These are phyloP conservation scores for Coccomyxa sp. DNA, from an alignment of 139 green algal genomes.

Conservation along the genomic window DNA sequence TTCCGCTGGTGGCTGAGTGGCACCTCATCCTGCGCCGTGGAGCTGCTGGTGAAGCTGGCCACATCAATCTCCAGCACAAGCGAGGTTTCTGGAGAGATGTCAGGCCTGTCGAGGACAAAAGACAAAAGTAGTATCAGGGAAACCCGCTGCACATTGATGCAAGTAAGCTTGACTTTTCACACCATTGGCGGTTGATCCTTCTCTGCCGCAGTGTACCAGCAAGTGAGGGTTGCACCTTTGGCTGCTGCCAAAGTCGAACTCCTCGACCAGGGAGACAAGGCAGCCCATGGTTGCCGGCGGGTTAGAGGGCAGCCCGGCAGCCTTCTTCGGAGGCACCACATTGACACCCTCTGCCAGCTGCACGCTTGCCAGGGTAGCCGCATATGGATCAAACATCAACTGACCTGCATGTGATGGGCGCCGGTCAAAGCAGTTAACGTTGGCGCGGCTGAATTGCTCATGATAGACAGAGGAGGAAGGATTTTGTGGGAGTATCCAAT, in stretches of 20 bases:
- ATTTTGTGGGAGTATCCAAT: background rate
- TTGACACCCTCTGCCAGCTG: conserved; percentile 37
- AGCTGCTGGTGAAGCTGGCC: conserved; percentile 30
- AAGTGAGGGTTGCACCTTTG: background rate
- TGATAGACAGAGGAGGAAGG: background rate
- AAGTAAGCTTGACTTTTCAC: background rate
- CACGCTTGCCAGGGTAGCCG: conserved; percentile 32
- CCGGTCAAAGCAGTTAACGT: background rate
- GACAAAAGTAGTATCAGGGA: too few relatives aligned
- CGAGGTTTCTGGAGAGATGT: conserved; percentile 28
- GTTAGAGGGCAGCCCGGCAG: background rate
- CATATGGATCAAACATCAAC: conserved; percentile 58
- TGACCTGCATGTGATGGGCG: conserved; percentile 22
- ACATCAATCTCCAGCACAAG: conserved; percentile 66
- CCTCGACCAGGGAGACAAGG: conserved; percentile 39
- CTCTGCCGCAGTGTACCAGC: background rate
- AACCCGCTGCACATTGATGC: background rate
- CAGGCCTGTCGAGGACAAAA: background rate
- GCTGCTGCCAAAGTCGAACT: conserved; percentile 9
- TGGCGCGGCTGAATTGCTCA: background rate
- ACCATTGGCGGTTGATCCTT: background rate
- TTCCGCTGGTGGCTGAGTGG: conserved; percentile 42
- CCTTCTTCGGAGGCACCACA: conserved; percentile 19
- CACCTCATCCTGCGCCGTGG: conserved; percentile 20
- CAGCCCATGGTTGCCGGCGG: conserved; percentile 38